Evolutionary conservation across 108 stramenopile species (phyloP).

Genomic region (Hondaea fermentalgiana): DNA sequence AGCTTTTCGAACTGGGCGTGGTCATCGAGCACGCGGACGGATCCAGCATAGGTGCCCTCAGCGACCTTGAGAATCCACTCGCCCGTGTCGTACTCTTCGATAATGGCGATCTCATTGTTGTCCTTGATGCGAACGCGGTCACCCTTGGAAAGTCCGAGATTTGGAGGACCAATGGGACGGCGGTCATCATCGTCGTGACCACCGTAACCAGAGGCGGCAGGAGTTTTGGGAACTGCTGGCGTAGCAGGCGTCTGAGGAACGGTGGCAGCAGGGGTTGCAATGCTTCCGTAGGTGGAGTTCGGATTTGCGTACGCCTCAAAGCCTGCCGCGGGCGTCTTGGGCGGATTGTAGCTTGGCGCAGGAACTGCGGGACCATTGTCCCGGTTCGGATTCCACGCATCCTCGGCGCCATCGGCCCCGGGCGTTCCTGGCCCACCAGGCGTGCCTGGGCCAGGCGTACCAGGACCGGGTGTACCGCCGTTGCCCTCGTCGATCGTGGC

Average conservation of each 20-base stretch:
- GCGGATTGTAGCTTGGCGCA: background rate
- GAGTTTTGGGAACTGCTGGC: background rate
- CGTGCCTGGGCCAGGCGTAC: background rate
- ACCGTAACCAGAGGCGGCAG: background rate
- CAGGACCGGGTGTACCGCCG: conserved; percentile 7
- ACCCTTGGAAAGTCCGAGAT: background rate
- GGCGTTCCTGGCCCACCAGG: background rate
- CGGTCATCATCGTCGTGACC: background rate
- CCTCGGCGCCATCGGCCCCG: background rate
- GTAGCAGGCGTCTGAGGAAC: background rate
- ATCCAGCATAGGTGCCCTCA: background rate
- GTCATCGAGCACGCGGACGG: background rate
- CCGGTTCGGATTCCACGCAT: background rate
- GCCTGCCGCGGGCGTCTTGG: background rate
- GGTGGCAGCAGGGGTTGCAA: background rate
- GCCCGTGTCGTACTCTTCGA: background rate
- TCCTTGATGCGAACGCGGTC: background rate
- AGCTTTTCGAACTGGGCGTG: background rate
- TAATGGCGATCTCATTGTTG: background rate
- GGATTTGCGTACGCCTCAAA: background rate
- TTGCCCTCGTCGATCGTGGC: background rate
- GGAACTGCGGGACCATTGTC: background rate
- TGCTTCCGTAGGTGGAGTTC: background rate
- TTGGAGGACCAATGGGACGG: background rate
- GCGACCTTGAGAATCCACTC: background rate